Base-by-base conservation (phyloP, 140 eudicot genomes). In the Anethum foeniculum region DNA sequence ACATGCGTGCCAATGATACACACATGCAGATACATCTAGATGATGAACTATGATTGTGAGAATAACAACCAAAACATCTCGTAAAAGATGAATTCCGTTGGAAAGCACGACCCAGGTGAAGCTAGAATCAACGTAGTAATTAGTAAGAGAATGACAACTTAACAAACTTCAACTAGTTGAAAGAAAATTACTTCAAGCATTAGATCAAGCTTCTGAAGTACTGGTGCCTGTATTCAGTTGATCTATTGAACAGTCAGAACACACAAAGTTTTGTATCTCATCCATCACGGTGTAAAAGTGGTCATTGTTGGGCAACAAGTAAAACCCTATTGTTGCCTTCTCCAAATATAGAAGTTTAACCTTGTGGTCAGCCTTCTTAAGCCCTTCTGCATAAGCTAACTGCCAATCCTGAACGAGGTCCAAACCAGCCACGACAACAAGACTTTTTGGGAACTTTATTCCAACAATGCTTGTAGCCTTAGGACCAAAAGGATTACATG, bases 381-480 rank as follows among this genome's bases (percentile, higher is more conserved):
- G 87, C 89, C 97, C 97, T 39, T 90, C 86, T 1, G 85, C 95
- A 82, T 90, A 92, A 38, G 93, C 95, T 84, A 90, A 79, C 68
- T 92, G 97, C 97, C 97, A 92, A 79, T 92, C 97, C 52, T 92
- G 97, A 80, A 90, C 80, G 27, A 92, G 85, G 83, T 92, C 97
- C 84, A 90, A 85, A 39, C 97, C 97, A 12, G 97, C 95, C 79
- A 92, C 97, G 27, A 86, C 95, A 16, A 92, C 91, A 30, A 92
- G 90, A 80, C 95, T 90, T 73, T 88, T 92, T 3, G 97, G 97
- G 43, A 90, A 90, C 48, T 83, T 76, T 16, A 92, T 32, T 19
- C 89, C 95, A 79, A 86, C 90, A 10, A 88, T 86, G 56, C 77
- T 81, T 56, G 44, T 80, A 77, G 95, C 89, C 58, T 83, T 78